These are phyloP conservation scores for Oenanthe javanica DNA, from an alignment of 140 eudicot species.

Conservation along the genomic window DNA sequence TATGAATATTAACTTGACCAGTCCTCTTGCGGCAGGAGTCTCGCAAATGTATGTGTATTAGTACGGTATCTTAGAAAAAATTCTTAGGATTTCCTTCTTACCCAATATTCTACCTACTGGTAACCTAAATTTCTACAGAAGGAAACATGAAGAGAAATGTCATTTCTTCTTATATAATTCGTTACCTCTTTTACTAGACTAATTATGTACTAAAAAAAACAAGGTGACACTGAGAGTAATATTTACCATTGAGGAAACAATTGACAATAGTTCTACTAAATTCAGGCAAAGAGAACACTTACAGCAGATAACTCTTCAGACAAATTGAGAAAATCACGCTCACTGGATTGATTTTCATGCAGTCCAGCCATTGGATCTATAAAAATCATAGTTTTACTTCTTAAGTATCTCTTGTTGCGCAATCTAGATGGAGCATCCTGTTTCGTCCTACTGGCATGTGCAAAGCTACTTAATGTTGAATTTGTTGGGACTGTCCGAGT, in stretches of 20 bases:
- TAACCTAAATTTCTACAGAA: too few relatives aligned
- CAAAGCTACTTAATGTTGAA: constrained; percentile 42
- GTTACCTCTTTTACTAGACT: too few relatives aligned
- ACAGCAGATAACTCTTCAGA: constrained; percentile 34
- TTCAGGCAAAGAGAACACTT: constrained; percentile 9
- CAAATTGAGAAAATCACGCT: constrained; percentile 23
- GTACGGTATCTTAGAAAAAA: too few relatives aligned
- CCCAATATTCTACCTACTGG: too few relatives aligned
- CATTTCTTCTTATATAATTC: too few relatives aligned
- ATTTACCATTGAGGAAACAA: not conserved
- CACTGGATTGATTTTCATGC: constrained; percentile 15
- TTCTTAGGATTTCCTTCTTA: too few relatives aligned
- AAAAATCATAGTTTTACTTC: constrained; percentile 33
- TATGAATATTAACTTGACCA: too few relatives aligned
- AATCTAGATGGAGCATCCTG: constrained; percentile 24
- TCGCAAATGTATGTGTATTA: too few relatives aligned
- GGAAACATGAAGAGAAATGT: too few relatives aligned
- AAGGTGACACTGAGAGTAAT: not conserved
- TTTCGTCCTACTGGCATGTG: constrained; percentile 44
- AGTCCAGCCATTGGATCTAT: constrained; percentile 20
- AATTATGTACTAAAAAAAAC: too few relatives aligned
- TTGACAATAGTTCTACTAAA: not conserved
- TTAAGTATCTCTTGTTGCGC: constrained; percentile 27
- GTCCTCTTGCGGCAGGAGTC: too few relatives aligned
- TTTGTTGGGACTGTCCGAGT: constrained; percentile 35